These are phyloP conservation scores for Ustilago loliicola DNA, from an alignment of 1,284 basidiomycete genomes.

Conservation along the genomic window DNA sequence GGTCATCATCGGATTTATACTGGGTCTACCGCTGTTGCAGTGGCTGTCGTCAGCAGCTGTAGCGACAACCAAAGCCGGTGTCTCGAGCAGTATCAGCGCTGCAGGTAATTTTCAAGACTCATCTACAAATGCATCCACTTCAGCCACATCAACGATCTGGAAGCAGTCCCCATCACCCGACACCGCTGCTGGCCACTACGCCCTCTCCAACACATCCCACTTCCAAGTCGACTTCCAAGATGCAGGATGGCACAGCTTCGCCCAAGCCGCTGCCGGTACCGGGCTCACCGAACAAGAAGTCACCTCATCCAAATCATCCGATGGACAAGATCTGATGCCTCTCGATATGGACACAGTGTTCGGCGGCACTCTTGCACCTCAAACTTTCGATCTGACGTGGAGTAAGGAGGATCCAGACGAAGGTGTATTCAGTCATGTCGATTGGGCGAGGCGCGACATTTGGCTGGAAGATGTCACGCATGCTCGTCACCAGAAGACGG, in stretches of 20 bases:
- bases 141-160: constrained; percentile 5
- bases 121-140: constrained; percentile 2
- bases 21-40: constrained; percentile 40
- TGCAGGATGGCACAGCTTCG: constrained; percentile 41
- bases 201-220: constrained; percentile 25
- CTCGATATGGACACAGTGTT: constrained; percentile 57
- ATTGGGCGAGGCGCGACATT: constrained; percentile 51
- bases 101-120: not conserved
- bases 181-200: constrained; percentile 40
- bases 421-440: constrained; percentile 63
- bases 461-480: constrained; percentile 65
- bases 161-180: constrained; percentile 45
- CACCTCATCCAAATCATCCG: constrained; percentile 24
- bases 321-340: constrained; percentile 42
- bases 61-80: not conserved
- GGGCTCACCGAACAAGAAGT: constrained; percentile 28
- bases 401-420: constrained; percentile 58
- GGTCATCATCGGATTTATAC: constrained; percentile 41
- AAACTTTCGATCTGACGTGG: constrained; percentile 42
- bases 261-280: constrained; percentile 29
- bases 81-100: not conserved
- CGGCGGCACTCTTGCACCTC: constrained; percentile 52
- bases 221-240: constrained; percentile 50
- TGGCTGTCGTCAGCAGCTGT: constrained; percentile 44
- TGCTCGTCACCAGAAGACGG: constrained; percentile 46